Evolutionary conservation across 2,329 filamentous ascomycete genomes (phyloP), one percentile per base, ranked within the genome.

Genomic region (Talaromyces sp.): DNA sequence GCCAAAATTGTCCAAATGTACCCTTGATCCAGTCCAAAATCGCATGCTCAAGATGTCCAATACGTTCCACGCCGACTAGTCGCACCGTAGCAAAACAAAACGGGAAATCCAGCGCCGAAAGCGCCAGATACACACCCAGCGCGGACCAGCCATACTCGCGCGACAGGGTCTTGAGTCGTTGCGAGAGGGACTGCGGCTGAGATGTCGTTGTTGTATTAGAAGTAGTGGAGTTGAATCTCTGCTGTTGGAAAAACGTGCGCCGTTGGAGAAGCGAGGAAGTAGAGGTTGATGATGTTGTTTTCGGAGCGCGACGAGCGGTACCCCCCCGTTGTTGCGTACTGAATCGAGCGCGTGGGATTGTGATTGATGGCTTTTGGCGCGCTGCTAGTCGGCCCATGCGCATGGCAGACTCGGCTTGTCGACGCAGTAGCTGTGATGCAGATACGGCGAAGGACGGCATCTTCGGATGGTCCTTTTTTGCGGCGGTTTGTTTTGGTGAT

Each of bases 81-180:
- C 88, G 85, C 53, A 99, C 94, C 10, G 94, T 85, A 58, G 96
- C 77, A 78, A 96, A 99, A 77, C 93, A 97, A 72, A 97, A 90
- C 0, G 94, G 94, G 65, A 97, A 96, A 76, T 99, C 94, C 56
- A 96, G 78, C 41, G 90, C 88, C 48, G 90, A 92, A 58, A 99
- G 78, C 1, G 81, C 81, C 11, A 97, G 75, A 75, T 99, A 99
- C 14, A 99, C 90, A n/a, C 92, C 93, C 5, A 97, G 76, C 0
- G 92, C 92, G 3, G 90, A 84, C 91, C 92, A 97, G 46, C 94
- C 94, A 74, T 99, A 99, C 74, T 97, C 93, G 64, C 88, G 87
- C 2, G 89, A 92, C 52, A 99, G 83, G 72, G 90, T 91, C 75
- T 88, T 92, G 71, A 97, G 79, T 27, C 88, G 84, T 64, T 86